A percentile compares a stretch with the other conserved stretches of the same genome.
Conservation (phyloP, 2,329 filamentous ascomycete species). For the Alternaria sp. region DNA sequence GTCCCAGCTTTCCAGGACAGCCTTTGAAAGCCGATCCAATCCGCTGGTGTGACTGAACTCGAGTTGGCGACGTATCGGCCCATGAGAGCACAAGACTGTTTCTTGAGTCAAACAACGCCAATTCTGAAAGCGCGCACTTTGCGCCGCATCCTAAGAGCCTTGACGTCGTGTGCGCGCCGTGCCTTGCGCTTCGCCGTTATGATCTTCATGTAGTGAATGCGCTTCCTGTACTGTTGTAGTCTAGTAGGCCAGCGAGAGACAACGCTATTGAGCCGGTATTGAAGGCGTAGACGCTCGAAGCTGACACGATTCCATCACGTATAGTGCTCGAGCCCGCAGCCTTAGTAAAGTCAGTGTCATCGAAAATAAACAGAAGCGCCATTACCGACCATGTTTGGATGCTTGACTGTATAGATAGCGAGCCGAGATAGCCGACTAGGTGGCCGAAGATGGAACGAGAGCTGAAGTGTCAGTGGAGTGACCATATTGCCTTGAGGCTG, state of each 20-base stretch:
- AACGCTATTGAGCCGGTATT: neutral
- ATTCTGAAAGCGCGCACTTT: neutral
- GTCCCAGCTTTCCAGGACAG: neutral
- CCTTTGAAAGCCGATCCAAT: neutral
- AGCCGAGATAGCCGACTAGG: neutral
- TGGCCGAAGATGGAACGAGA: neutral
- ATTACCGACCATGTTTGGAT: neutral
- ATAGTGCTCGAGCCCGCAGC: slow-evolving; percentile 1
- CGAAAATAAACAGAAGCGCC: neutral
- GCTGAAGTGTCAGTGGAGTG: neutral
- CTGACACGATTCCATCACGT: slow-evolving; percentile 1
- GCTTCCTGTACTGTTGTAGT: neutral
- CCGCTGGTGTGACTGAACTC: neutral
- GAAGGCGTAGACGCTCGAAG: slow-evolving; percentile 1
- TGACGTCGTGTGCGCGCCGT: neutral
- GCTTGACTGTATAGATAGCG: neutral
- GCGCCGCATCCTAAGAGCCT: neutral
- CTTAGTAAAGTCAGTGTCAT: neutral
- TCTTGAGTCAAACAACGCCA: neutral
- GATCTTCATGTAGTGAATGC: neutral
- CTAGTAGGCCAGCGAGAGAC: neutral
- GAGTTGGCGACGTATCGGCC: neutral
- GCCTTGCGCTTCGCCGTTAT: neutral
- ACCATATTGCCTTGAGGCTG: slow-evolving; percentile 5
- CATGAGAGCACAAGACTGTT: neutral